Evolutionary conservation across 2,329 filamentous ascomycete genomes (phyloP).

Genomic region (Colletotrichum shisoi): DNA sequence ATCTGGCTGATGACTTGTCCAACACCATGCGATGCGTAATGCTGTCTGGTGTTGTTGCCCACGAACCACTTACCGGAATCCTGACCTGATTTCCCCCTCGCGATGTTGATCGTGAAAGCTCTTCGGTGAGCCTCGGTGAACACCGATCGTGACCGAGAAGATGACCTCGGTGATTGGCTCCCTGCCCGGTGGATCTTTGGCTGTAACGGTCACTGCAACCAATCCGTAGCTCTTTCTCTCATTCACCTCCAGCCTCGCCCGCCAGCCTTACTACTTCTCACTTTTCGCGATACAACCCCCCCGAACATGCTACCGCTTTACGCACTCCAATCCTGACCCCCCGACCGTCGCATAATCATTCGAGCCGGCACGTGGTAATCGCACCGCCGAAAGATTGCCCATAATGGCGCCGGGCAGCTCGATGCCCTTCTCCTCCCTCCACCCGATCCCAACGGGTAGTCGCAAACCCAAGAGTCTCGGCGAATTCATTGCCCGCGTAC

Average conservation of each 20-base stretch:
- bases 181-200: conserved; percentile 18
- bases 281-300: background rate
- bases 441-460: conserved; percentile 67
- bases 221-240: conserved; percentile 28
- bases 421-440: conserved; percentile 62
- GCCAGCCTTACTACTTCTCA: conserved; percentile 21
- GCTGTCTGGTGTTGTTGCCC: background rate
- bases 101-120: background rate
- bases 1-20: background rate
- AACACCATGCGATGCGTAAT: background rate
- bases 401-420: conserved; percentile 41
- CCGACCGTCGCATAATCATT: background rate
- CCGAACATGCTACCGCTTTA: conserved; percentile 2
- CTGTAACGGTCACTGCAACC: conserved; percentile 15
- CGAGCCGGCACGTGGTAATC: background rate
- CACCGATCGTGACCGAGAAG: background rate
- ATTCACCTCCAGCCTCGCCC: conserved; percentile 25
- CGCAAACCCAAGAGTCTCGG: conserved; percentile 69
- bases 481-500: conserved; percentile 80
- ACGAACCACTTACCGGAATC: no score
- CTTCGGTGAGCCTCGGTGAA: conserved; percentile 11
- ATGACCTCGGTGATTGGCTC: conserved; percentile 15
- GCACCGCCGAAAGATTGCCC: conserved; percentile 3
- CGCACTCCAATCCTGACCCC: background rate
- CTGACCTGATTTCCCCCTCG: background rate